Conservation (phyloP, 1,284 basidiomycete genomes). For the Sanghuangporus baumii region DNA sequence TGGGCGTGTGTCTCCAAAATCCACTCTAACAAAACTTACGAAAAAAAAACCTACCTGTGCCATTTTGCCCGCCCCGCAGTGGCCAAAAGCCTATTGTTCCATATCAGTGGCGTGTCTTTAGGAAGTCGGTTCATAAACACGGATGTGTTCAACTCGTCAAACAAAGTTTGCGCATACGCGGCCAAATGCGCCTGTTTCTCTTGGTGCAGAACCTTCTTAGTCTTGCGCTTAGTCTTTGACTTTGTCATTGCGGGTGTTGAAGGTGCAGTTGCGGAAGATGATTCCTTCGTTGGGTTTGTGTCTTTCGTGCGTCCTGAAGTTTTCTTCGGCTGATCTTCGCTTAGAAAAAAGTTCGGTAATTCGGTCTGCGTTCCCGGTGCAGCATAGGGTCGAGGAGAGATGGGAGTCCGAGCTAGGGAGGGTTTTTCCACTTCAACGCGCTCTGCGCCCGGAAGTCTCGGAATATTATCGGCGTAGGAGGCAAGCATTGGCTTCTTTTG, state of each 20-base stretch:
- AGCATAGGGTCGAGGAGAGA: neutral
- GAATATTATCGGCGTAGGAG: neutral
- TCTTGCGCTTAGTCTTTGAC: constrained; percentile 24
- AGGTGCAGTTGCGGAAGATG: neutral
- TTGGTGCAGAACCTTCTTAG: constrained; percentile 41
- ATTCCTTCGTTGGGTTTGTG: neutral
- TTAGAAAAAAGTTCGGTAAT: constrained; percentile 1
- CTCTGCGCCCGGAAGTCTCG: neutral
- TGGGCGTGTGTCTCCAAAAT: neutral
- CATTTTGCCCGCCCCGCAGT: constrained; percentile 78
- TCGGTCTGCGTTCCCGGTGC: neutral
- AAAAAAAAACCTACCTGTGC: constrained; percentile 40
- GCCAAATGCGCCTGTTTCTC: constrained; percentile 42
- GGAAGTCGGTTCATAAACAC: constrained; percentile 77
- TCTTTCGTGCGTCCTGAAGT: neutral
- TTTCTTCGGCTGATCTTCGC: neutral
- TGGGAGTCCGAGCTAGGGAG: neutral
- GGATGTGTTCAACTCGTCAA: constrained; percentile 74
- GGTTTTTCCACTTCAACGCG: neutral
- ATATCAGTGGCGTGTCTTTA: constrained; percentile 53
- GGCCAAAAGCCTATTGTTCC: constrained; percentile 67
- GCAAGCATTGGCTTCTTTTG: constrained; percentile 2
- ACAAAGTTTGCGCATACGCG: constrained; percentile 60
- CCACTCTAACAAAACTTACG: neutral
- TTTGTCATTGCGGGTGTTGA: constrained; percentile 8